phyloP scores from a whole-genome alignment of 2,329 filamentous ascomycete species.

The Myrmaecium sp. region DNA sequence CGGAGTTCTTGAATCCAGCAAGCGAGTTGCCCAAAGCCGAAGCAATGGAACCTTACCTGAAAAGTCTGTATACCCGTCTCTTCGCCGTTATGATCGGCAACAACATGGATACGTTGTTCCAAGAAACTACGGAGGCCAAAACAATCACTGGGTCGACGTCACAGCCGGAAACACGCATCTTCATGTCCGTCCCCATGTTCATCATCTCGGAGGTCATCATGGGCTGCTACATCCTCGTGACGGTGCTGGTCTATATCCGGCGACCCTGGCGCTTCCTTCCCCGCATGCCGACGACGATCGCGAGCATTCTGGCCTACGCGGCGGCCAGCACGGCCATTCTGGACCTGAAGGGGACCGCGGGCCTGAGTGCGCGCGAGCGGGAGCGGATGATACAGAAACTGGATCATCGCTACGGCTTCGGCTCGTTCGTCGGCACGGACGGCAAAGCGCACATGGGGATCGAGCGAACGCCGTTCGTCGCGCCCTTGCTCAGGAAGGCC shows the following conservation, averaged over 20 bases:
- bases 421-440: conserved; percentile 32
- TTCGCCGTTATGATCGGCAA: conserved; percentile 28
- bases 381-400: conserved; percentile 7
- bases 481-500: conserved; percentile 8
- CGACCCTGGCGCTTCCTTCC: conserved; percentile 29
- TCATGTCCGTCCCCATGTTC: conserved; percentile 32
- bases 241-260: conserved; percentile 25
- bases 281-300: conserved; percentile 35
- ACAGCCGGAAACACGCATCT: conserved; percentile 26
- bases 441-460: conserved; percentile 33
- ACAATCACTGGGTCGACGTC: conserved; percentile 7
- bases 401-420: conserved; percentile 28
- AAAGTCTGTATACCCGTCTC: conserved; percentile 17
- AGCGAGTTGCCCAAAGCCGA: conserved; percentile 16
- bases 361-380: conserved; percentile 8
- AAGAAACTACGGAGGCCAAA: neutral
- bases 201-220: conserved; percentile 29
- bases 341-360: conserved; percentile 15
- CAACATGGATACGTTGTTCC: conserved; percentile 25
- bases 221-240: conserved; percentile 25
- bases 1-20: conserved; percentile 18
- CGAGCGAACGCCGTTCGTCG: conserved; percentile 31
- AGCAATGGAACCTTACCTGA: conserved; percentile 9
- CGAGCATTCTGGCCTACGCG: conserved; percentile 29
- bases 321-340: conserved; percentile 28